Percentiles rank a stretch among this genome's conserved stretches.
These are phyloP conservation scores for Ceratobasidium sp. DNA, from an alignment of 1,284 basidiomycete species.

Conservation along the genomic window DNA sequence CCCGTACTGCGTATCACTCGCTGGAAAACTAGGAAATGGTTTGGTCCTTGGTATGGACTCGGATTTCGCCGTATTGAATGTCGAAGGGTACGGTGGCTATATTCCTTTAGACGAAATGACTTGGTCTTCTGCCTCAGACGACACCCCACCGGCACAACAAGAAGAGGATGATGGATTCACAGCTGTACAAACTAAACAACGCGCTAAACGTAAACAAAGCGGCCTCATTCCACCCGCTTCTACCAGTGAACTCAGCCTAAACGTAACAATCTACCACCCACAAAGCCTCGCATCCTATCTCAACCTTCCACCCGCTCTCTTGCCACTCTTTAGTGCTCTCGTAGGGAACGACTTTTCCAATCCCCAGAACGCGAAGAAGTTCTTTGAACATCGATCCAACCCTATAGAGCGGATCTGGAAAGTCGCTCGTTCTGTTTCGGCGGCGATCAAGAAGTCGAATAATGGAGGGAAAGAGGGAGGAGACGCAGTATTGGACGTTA, in stretches of 20 bases:
- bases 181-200: constrained; percentile 52
- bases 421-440: constrained; percentile 39
- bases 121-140: constrained; percentile 61
- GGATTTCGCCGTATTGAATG: constrained; percentile 78
- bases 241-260: constrained; percentile 46
- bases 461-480: background rate
- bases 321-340: constrained; percentile 83
- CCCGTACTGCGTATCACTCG: constrained; percentile 81
- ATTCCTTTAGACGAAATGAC: constrained; percentile 79
- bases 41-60: constrained; percentile 76
- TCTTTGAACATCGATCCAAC: constrained; percentile 67
- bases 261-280: constrained; percentile 68
- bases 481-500: constrained; percentile 40
- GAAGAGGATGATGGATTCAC: constrained; percentile 64
- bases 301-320: constrained; percentile 68
- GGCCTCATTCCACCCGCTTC: constrained; percentile 63
- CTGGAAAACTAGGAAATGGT: constrained; percentile 72
- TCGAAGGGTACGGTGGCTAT: constrained; percentile 75
- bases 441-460: constrained; percentile 29
- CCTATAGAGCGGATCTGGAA: constrained; percentile 43
- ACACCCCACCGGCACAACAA: constrained; percentile 44
- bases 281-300: constrained; percentile 67
- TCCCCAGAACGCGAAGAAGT: constrained; percentile 60
- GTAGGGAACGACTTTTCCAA: constrained; percentile 84
- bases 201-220: constrained; percentile 34